Evolutionary conservation across 148 eudicot species (phyloP).

Genomic region (Drosera capensis): DNA sequence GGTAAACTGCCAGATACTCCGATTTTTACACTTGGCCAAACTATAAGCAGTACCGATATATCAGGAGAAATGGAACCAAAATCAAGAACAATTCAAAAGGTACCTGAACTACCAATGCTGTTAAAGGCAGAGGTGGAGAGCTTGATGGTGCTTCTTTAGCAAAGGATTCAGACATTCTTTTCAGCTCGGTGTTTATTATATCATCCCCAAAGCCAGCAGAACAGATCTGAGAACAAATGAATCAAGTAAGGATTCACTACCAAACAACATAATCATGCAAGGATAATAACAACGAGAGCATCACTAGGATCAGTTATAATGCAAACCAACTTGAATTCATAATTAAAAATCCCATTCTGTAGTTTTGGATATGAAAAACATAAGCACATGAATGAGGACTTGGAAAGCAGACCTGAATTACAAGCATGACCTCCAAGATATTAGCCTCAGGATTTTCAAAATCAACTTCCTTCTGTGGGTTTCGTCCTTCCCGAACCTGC

Average conservation of each 20-base stretch:
- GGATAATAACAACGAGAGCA: background rate
- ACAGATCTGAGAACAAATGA: constrained; percentile 35
- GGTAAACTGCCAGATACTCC: too few species aligned
- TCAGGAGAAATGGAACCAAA: background rate
- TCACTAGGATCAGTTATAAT: background rate
- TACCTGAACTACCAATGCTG: constrained; percentile 73
- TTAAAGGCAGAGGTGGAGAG: constrained; percentile 52
- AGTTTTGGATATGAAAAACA: too few species aligned
- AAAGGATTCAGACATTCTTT: constrained; percentile 50
- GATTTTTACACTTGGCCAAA: too few species aligned
- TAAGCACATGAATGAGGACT: background rate
- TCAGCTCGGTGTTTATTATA: constrained; percentile 34
- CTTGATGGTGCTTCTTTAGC: constrained; percentile 32
- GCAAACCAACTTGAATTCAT: background rate
- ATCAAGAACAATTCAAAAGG: background rate
- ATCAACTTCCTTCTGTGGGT: constrained; percentile 13
- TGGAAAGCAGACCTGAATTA: constrained; percentile 57
- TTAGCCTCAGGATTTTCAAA: constrained; percentile 21
- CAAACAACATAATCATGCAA: background rate
- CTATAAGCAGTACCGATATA: too few species aligned
- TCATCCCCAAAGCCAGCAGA: constrained; percentile 43
- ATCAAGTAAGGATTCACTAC: constrained; percentile 1
- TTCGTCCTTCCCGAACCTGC: constrained; percentile 85
- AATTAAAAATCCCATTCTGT: too few species aligned
- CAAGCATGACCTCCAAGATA: constrained; percentile 67